phyloP scores from a whole-genome alignment of 208 protist genomes.

The Crithidia thermophila region DNA sequence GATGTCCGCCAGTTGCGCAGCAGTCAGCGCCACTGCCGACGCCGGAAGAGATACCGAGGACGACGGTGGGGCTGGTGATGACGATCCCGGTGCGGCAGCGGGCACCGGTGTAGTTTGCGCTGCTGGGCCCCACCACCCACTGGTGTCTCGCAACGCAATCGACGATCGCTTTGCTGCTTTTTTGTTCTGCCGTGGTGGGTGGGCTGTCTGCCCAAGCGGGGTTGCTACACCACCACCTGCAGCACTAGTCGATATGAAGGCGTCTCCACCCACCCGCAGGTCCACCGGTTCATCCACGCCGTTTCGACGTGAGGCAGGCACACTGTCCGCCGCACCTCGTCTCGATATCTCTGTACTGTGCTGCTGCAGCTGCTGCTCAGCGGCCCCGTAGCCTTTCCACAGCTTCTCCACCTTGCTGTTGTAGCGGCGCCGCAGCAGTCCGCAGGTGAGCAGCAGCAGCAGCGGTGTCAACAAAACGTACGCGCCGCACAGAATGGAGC shows the following conservation, averaged over 20 bases:
- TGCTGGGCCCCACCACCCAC: too few relatives aligned
- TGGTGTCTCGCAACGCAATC: too few relatives aligned
- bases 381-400: background rate
- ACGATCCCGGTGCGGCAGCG: too few relatives aligned
- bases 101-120: too few relatives aligned
- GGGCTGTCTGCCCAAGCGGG: background rate
- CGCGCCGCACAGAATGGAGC: constrained; percentile 20
- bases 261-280: background rate
- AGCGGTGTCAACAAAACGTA: background rate
- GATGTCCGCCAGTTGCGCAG: background rate
- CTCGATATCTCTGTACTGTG: background rate
- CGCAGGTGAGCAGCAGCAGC: constrained; percentile 11
- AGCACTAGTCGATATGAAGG: too few relatives aligned
- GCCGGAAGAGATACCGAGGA: too few relatives aligned
- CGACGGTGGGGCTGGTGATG: too few relatives aligned
- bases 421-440: constrained; percentile 1
- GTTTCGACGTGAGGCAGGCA: background rate
- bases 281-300: background rate
- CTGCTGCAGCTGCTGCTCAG: background rate
- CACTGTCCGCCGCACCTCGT: background rate
- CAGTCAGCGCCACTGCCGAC: background rate
- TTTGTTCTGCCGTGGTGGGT: too few relatives aligned
- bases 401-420: constrained; percentile 3
- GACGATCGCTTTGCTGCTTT: too few relatives aligned
- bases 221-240: background rate